phyloP scores from a whole-genome alignment of 139 green algal genomes.

The Cymbomonas tetramitiformis region DNA sequence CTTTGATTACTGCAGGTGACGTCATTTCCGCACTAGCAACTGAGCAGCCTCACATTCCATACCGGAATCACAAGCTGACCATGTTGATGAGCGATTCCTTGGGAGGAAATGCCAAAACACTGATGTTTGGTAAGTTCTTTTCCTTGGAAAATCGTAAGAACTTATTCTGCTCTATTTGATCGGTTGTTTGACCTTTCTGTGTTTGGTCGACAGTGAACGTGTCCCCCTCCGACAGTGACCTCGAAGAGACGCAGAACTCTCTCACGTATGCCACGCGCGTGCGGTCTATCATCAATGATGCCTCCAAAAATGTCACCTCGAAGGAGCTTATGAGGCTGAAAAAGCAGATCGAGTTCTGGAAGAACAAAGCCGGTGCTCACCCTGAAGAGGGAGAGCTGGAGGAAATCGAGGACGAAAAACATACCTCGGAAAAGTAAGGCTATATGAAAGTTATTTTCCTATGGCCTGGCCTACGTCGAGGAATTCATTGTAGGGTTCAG shows the following conservation, averaged over 20 bases:
- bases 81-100: slow-evolving; percentile 90
- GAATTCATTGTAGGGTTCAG: no score
- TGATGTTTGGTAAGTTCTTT: no score
- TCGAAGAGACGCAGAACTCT: slow-evolving; percentile 39
- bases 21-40: slow-evolving; percentile 84
- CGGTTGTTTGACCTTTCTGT: no score
- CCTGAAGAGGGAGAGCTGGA: slow-evolving; percentile 21
- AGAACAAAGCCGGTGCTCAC: slow-evolving; percentile 55
- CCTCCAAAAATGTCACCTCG: slow-evolving; percentile 58
- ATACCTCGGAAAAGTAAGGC: no score
- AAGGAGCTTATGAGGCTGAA: slow-evolving; percentile 68
- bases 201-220: no score
- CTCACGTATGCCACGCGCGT: slow-evolving; percentile 48
- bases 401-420: slow-evolving; percentile 12
- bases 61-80: slow-evolving; percentile 97
- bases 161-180: no score
- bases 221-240: slow-evolving; percentile 72
- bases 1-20: no score
- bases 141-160: no score
- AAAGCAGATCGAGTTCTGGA: slow-evolving; percentile 79
- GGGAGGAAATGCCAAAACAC: slow-evolving; percentile 43
- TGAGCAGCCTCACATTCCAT: slow-evolving; percentile 69
- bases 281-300: slow-evolving; percentile 84
- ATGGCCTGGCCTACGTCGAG: no score
- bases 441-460: no score